Base-by-base conservation (phyloP, 2,329 filamentous ascomycete species). In the Pseudocercospora fijiensis region DNA sequence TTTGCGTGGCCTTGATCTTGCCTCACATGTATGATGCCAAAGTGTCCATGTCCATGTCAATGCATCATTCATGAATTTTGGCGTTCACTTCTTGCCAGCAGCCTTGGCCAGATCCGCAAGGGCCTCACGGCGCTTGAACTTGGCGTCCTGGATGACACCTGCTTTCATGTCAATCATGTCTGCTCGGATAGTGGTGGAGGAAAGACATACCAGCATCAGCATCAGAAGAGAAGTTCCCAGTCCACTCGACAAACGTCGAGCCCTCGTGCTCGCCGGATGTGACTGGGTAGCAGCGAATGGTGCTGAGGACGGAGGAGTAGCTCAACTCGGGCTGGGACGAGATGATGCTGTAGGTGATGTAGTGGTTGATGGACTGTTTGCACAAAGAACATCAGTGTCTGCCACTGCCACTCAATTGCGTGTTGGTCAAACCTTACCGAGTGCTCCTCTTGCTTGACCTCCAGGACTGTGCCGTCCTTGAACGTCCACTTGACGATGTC, bases 361-460 rank as follows among this genome's bases (percentile, higher is more conserved):
- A 90, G 81, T 90, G 88, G 75, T 90, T 86, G 80, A 90, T 88
- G 67, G 83, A 83, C 86, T 88, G 64, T 49, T 18, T 13, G 27
- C 1, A 20, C 13, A 20, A 16, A n/a, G n/a, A 11, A 61, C 47
- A 53, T 16, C 26, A 57, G 27, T 28, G 11, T n/a, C 16, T 55
- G 33, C 41, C 22, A 20, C 22, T 22, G 13, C 24, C 28, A 1
- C 43, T 57, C 33, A 8, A 13, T 13, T 18, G 24, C 26, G 9
- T 41, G n/a, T 20, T 18, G n/a, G 27, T 56, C 43, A n/a, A 76
- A n/a, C n/a, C 84, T 65, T 77, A 89, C 86, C 69, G 85, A 88
- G 79, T 90, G 88, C 80, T 90, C 88, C 78, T 91, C 88, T 80
- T 89, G 87, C 85, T 90, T 90, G 69, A 91, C 86, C 76, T 90